Conservation (phyloP, 2,329 filamentous ascomycete species). For the Penicillium sclerotiorum region DNA sequence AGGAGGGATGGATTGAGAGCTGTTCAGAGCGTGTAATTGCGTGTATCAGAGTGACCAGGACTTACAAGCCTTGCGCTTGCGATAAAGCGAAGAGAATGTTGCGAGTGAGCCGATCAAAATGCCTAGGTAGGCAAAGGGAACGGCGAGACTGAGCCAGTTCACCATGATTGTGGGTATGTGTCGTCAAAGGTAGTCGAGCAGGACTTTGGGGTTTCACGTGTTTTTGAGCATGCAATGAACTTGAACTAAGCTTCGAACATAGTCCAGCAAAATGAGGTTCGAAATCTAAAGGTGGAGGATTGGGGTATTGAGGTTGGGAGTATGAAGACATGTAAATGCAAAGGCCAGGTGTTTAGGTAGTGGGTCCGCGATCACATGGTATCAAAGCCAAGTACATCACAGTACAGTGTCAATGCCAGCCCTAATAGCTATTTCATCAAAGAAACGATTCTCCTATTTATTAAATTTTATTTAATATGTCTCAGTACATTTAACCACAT, state of each 20-base stretch:
- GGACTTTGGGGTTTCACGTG: background rate
- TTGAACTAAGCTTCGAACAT: conserved; percentile 16
- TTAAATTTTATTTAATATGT: too few relatives aligned
- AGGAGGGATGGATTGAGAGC: background rate
- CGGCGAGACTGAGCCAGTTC: conserved; percentile 81
- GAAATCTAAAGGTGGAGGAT: too few relatives aligned
- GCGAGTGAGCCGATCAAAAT: conserved; percentile 86
- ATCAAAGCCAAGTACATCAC: conserved; percentile 5
- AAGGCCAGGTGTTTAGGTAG: conserved; percentile 31
- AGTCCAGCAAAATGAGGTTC: background rate
- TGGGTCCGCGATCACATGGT: conserved; percentile 30
- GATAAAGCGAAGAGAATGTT: conserved; percentile 90
- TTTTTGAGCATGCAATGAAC: background rate
- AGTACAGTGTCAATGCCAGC: conserved; percentile 10
- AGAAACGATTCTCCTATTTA: too few relatives aligned
- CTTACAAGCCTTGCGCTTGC: conserved; percentile 83
- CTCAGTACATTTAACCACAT: too few relatives aligned
- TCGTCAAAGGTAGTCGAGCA: conserved; percentile 1
- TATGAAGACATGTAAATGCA: conserved; percentile 15
- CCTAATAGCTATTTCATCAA: too few relatives aligned
- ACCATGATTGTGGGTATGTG: conserved; percentile 37
- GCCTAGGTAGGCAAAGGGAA: conserved; percentile 86
- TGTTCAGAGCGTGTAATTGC: background rate
- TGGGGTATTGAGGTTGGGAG: too few relatives aligned
- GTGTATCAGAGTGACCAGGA: background rate